Base-by-base conservation (phyloP, 768 basidiomycete species). In the Russula dissimulans region DNA sequence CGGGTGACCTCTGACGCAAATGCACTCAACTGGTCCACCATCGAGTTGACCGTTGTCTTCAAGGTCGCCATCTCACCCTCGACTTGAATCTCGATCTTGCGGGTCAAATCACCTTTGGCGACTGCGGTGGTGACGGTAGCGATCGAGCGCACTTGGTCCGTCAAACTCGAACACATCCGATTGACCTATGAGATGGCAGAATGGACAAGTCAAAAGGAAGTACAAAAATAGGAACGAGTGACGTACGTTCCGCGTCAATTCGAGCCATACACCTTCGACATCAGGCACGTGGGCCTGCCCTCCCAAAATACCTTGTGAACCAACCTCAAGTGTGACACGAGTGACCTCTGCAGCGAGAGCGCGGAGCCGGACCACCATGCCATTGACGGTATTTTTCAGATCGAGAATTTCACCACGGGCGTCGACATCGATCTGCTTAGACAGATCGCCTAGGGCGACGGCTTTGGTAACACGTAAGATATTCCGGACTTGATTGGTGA, bases 371-470 rank as follows among this genome's bases (percentile, higher is more conserved):
- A 74, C 69, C 46, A 74, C 75, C 75, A 80, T 80, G 67, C 75
- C 75, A 22, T 79, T 79, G 65, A 79, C 78, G 5, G 78, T 80
- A 43, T 77, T 77, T 70, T 81, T 90, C 71, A 91, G 75, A 68
- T 90, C 87, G 56, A 87, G 74, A 56, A 95, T 94, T 71, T 95
- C 93, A 17, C 93, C 93, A 11, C 84, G 79, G 11, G 85, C 87
- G 65, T 91, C 89, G 63, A 95, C 91, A 54, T 91, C 89, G 64
- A 95, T 93, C 68, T 87, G 89, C 71, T 89, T 89, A 55, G 81
- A 84, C 64, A 91, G 72, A 72, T 95, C 92, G n/a, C 93, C 93
- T 47, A 84, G 73, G 0, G 92, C 93, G 67, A 95, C 91, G 1
- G 82, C 82, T 59, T 79, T 83, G 15, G 82, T 83, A 60, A 83